Conservation (phyloP, 2,329 filamentous ascomycete species). For the Zymoseptoria tritici region DNA sequence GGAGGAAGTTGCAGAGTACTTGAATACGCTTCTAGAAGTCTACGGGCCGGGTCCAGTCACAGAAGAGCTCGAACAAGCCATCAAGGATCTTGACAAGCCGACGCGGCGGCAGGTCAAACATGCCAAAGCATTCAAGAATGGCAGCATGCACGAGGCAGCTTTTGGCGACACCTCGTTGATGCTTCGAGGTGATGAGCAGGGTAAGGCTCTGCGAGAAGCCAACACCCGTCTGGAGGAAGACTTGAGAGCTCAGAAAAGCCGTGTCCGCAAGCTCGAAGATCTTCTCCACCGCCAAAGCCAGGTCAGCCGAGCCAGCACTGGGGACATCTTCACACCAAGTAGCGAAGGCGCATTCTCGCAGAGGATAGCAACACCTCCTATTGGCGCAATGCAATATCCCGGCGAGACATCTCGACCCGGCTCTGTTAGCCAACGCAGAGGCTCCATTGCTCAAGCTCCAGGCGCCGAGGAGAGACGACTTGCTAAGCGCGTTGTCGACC, state of each 20-base stretch:
- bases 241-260: constrained; percentile 84
- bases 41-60: constrained; percentile 59
- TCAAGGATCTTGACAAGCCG: constrained; percentile 71
- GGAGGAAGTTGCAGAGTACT: constrained; percentile 68
- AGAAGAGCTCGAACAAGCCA: constrained; percentile 65
- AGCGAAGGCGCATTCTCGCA: constrained; percentile 19
- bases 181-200: constrained; percentile 79
- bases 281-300: constrained; percentile 75
- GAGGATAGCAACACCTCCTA: constrained; percentile 15
- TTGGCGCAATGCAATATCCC: constrained; percentile 13
- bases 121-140: constrained; percentile 91
- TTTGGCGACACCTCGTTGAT: constrained; percentile 81
- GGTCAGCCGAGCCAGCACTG: constrained; percentile 37
- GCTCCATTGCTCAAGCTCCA: constrained; percentile 56
- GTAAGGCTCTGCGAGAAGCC: constrained; percentile 44
- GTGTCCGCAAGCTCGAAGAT: constrained; percentile 85
- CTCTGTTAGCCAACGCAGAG: constrained; percentile 39
- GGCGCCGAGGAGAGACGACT: constrained; percentile 55
- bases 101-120: constrained; percentile 81
- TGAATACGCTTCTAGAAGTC: constrained; percentile 57
- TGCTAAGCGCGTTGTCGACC: constrained; percentile 52
- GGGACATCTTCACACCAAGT: constrained; percentile 28
- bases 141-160: constrained; percentile 84
- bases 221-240: constrained; percentile 53
- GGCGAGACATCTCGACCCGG: constrained; percentile 19